Evolutionary conservation across 768 basidiomycete genomes (phyloP), one percentile per base, ranked within the genome.

Genomic region (Tylopilus cervinicoccineus): DNA sequence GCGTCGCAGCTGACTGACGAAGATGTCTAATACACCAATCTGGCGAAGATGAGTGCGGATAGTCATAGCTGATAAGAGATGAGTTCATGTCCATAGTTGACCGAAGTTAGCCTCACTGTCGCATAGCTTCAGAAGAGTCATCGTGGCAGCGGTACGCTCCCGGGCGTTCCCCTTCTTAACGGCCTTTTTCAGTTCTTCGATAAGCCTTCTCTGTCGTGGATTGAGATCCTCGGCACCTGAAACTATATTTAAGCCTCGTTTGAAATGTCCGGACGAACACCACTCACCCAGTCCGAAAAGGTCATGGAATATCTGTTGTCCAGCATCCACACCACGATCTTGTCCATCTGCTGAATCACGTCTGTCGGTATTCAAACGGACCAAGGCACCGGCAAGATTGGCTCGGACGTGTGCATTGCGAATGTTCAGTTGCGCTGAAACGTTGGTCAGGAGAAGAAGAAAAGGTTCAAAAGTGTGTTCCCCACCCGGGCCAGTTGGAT

Each of bases 131-230:
- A 64, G 5, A 26, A 63, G 19, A 0, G 62, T 56, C 45, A 62
- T 37, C 6, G 61, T 64, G 10, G 59, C 52, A 22, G 56, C 53
- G 4, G 53, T 64, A 16, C 61, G 61, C 10, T 52, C 61, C 20
- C 42, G 47, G 11, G 29, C 12, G 22, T 43, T 50, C 6, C 45
- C 37, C 0, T 22, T 38, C 26, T 40, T 36, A 14, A 46, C 33
- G 11, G 53, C 50, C 5, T 3, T 31, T 20, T 36, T 53, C 14
- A 62, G 36, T 26, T 49, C 48, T 23, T 31, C 13, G 9, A 62
- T 52, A 16, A 63, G 55, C 9, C 11, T 49, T 31, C 13, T 36
- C 2, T 57, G 55, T 9, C 5, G 20, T 1, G n/a, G 20, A 10
- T 0, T 13, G 20, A 62, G 55, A 16, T 17, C 23, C 2, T 13